Evolutionary conservation across 805 yeast genomes (phyloP).

Genomic region (Zygotorulaspora chibaensis): DNA sequence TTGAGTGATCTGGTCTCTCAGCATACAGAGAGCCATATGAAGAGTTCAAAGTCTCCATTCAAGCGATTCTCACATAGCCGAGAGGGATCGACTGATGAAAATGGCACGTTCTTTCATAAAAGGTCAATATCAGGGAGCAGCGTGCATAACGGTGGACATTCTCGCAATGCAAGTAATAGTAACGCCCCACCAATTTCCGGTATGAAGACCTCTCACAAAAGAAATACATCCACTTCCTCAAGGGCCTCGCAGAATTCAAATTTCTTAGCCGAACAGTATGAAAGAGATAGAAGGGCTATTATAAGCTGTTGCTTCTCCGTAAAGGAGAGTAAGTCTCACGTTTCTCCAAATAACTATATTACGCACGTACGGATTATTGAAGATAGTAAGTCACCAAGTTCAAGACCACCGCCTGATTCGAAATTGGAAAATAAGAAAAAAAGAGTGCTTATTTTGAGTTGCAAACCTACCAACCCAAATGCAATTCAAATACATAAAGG

Average conservation of each 20-base stretch:
- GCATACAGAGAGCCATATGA: slow-evolving; percentile 12
- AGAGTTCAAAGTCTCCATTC: slow-evolving; percentile 38
- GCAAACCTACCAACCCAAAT: slow-evolving; percentile 54
- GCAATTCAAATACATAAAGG: slow-evolving; percentile 83
- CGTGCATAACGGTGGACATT: slow-evolving; percentile 5
- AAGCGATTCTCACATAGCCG: slow-evolving; percentile 34
- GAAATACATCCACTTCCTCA: slow-evolving; percentile 35
- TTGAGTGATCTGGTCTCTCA: background rate
- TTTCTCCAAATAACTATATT: slow-evolving; percentile 54
- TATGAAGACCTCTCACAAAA: slow-evolving; percentile 24
- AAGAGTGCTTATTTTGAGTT: slow-evolving; percentile 46
- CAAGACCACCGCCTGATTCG: slow-evolving; percentile 60
- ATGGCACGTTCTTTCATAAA: slow-evolving; percentile 15
- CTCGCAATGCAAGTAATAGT: slow-evolving; percentile 19
- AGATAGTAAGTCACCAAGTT: slow-evolving; percentile 63
- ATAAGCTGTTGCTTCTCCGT: slow-evolving; percentile 48
- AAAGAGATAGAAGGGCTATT: slow-evolving; percentile 47
- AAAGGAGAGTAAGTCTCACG: slow-evolving; percentile 39
- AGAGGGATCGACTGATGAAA: slow-evolving; percentile 32
- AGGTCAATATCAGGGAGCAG: slow-evolving; percentile 21
- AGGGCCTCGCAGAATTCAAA: slow-evolving; percentile 31
- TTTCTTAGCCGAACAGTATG: slow-evolving; percentile 53
- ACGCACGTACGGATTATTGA: slow-evolving; percentile 76
- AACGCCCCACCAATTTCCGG: slow-evolving; percentile 29
- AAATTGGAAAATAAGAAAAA: slow-evolving; percentile 50